Conservation (phyloP, 441 rosid species). For the Adansonia grandidieri region DNA sequence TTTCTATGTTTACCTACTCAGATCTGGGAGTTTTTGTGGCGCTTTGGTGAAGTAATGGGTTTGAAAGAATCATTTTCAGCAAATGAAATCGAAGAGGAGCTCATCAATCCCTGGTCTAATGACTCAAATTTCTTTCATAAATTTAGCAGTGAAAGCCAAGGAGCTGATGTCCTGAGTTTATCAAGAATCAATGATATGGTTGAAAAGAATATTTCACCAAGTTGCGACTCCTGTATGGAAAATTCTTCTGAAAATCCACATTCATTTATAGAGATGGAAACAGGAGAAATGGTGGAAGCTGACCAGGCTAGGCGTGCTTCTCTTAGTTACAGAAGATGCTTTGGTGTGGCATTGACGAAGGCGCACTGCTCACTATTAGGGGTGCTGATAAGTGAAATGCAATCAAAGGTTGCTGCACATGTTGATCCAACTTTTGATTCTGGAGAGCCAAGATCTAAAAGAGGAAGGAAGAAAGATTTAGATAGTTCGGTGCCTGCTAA, state of each 20-base stretch:
- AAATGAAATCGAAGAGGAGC: conserved; percentile 81
- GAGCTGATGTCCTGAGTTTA: conserved; percentile 40
- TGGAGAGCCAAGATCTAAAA: conserved; percentile 79
- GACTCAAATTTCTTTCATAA: conserved; percentile 42
- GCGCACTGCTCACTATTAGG: conserved; percentile 71
- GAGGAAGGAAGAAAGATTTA: conserved; percentile 86
- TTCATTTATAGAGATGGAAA: conserved; percentile 50
- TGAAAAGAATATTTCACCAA: conserved; percentile 39
- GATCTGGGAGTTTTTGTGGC: conserved; percentile 82
- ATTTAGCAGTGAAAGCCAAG: conserved; percentile 41
- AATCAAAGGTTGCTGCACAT: conserved; percentile 82
- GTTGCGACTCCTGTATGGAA: conserved; percentile 38
- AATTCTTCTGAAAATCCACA: conserved; percentile 40
- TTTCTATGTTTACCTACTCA: conserved; percentile 43
- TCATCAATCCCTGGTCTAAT: conserved; percentile 65
- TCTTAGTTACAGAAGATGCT: conserved; percentile 45
- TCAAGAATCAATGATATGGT: conserved; percentile 37
- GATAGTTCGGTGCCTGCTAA: conserved; percentile 60
- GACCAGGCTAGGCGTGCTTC: conserved; percentile 42
- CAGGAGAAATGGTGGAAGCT: conserved; percentile 44
- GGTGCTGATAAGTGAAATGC: conserved; percentile 84
- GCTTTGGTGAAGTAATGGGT: conserved; percentile 78
- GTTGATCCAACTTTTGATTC: conserved; percentile 92
- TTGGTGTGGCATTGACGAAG: conserved; percentile 62
- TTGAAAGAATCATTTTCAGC: conserved; percentile 57